Conservation (phyloP, 495 filamentous ascomycete species). For the Penicillium longicatenatum region DNA sequence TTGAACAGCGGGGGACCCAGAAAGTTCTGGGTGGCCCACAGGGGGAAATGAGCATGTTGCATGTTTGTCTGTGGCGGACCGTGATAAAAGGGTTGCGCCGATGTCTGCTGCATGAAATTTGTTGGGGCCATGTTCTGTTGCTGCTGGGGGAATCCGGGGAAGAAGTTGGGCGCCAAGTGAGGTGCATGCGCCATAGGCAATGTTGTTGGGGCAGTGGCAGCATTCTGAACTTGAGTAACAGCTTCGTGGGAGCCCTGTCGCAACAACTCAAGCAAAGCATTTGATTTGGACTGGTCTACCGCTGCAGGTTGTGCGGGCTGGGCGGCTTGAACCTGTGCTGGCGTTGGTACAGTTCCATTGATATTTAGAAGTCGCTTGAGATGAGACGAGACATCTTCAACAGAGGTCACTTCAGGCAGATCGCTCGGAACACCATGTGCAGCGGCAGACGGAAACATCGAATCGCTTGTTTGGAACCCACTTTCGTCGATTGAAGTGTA, state of each 20-base stretch:
- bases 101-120: constrained; percentile 25
- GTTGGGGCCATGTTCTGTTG: constrained; percentile 26
- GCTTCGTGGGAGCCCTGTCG: constrained; percentile 46
- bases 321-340: constrained; percentile 8
- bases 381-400: constrained; percentile 58
- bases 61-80: constrained; percentile 12
- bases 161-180: constrained; percentile 44
- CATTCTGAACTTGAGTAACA: constrained; percentile 31
- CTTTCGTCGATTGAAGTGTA: constrained; percentile 44
- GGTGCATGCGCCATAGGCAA: constrained; percentile 43
- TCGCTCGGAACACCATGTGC: constrained; percentile 39
- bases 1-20: constrained; percentile 18
- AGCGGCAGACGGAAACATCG: constrained; percentile 17
- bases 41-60: constrained; percentile 15
- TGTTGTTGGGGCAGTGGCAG: constrained; percentile 34
- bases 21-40: constrained; percentile 14
- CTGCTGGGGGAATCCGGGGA: constrained; percentile 41
- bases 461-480: constrained; percentile 16
- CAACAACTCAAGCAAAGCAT: constrained; percentile 62
- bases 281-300: constrained; percentile 42
- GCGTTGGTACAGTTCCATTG: constrained; percentile 36
- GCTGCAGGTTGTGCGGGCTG: constrained; percentile 15
- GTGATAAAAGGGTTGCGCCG: constrained; percentile 21
- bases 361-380: constrained; percentile 67
- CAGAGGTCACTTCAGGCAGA: constrained; percentile 40